Conservation (phyloP, 768 basidiomycete genomes). For the Fomitopsis serialis region DNA sequence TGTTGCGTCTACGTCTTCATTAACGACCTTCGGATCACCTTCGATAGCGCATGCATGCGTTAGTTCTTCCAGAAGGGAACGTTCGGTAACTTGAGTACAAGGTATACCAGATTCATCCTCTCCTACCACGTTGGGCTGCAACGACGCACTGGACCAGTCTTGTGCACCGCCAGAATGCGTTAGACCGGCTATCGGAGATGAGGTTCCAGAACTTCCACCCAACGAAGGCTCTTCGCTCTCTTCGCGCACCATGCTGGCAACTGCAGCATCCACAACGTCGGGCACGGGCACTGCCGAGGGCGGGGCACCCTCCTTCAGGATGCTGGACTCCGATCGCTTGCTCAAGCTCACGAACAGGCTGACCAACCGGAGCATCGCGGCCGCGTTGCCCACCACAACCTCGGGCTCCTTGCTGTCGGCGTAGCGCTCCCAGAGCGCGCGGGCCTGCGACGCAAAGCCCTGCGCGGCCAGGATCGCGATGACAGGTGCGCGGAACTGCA, state of each 20-base stretch:
- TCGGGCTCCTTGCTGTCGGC: constrained; percentile 33
- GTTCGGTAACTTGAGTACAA: neutral
- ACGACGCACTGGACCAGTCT: too few species aligned
- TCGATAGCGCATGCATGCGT: neutral
- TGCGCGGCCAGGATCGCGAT: constrained; percentile 39
- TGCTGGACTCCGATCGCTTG: neutral
- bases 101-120: neutral
- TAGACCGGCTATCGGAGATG: neutral
- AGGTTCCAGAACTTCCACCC: neutral
- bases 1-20: neutral
- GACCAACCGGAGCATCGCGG: constrained; percentile 44
- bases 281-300: neutral
- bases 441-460: constrained; percentile 44
- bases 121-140: neutral
- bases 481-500: constrained; percentile 41
- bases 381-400: constrained; percentile 39
- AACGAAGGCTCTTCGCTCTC: neutral
- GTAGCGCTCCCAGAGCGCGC: constrained; percentile 55
- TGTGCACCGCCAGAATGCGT: too few species aligned
- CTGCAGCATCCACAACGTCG: neutral
- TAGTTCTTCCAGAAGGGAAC: neutral
- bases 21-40: neutral
- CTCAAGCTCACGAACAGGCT: constrained; percentile 33
- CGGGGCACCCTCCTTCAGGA: neutral
- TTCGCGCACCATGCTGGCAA: neutral